phyloP scores from a whole-genome alignment of 805 yeast genomes.

The Lipomyces orientalis region DNA sequence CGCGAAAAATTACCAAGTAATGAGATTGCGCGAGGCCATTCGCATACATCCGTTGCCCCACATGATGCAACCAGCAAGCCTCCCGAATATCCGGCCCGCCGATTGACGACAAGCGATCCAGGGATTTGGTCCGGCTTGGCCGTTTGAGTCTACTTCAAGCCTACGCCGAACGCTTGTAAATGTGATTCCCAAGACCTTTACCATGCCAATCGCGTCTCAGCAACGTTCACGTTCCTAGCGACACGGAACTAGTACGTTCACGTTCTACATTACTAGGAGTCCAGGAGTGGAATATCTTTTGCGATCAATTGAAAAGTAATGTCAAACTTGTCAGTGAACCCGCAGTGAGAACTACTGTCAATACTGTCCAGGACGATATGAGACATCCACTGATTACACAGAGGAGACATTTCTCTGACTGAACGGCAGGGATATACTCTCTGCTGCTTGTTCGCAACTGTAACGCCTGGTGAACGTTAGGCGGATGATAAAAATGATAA shows the following conservation, averaged over 20 bases:
- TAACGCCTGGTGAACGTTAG: neutral
- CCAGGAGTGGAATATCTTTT: neutral
- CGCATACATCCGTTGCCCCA: too few relatives aligned
- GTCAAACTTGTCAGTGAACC: neutral
- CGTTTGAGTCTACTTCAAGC: neutral
- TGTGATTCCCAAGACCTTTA: neutral
- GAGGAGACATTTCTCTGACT: neutral
- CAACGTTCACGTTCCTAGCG: neutral
- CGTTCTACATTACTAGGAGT: neutral
- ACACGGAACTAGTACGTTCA: slow-evolving; percentile 1
- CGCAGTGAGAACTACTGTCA: neutral
- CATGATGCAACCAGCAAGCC: neutral
- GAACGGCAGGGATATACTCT: too few relatives aligned
- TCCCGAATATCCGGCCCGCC: neutral
- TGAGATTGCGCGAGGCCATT: too few relatives aligned
- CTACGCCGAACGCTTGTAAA: neutral
- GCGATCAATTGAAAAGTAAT: neutral
- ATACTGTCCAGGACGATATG: neutral
- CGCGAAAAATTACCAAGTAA: neutral
- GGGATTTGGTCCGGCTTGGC: neutral
- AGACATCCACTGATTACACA: neutral
- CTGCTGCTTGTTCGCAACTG: too few relatives aligned
- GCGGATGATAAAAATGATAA: neutral
- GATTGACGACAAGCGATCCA: neutral
- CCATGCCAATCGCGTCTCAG: neutral